Evolutionary conservation across 1,139 yeast species (phyloP).

Genomic region (Pichia sp.): DNA sequence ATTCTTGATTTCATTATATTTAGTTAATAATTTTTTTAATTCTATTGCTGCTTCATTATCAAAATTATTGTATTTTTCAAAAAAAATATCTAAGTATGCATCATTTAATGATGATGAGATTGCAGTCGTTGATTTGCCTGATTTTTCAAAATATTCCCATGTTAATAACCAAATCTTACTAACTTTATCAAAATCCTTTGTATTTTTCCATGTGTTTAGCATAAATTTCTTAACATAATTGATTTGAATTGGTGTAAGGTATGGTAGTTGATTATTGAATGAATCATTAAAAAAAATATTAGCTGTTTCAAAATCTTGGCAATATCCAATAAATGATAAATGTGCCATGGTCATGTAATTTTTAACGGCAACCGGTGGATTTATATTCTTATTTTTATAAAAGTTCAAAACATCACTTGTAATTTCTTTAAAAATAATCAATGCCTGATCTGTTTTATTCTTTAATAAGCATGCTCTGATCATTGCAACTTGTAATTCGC

Average conservation of each 20-base stretch:
- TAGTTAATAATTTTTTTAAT: slow-evolving; percentile 51
- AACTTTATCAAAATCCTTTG: slow-evolving; percentile 53
- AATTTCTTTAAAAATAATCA: slow-evolving; percentile 41
- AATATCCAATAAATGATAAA: slow-evolving; percentile 72
- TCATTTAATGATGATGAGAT: slow-evolving; percentile 63
- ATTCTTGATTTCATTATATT: slow-evolving; percentile 50
- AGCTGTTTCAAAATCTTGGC: slow-evolving; percentile 66
- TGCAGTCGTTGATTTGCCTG: slow-evolving; percentile 53
- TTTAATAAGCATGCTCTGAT: slow-evolving; percentile 49
- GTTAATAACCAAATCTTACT: slow-evolving; percentile 59
- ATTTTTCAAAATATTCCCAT: slow-evolving; percentile 44
- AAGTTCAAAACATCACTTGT: slow-evolving; percentile 31
- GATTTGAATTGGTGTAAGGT: slow-evolving; percentile 63
- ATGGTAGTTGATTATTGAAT: slow-evolving; percentile 58
- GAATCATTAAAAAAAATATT: slow-evolving; percentile 69
- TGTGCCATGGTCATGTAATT: slow-evolving; percentile 59
- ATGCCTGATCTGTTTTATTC: slow-evolving; percentile 43
- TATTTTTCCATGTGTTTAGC: slow-evolving; percentile 51
- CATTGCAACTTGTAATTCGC: slow-evolving; percentile 53
- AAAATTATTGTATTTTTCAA: slow-evolving; percentile 50
- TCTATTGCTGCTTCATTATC: slow-evolving; percentile 49
- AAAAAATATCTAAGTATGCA: slow-evolving; percentile 60
- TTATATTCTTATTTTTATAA: slow-evolving; percentile 13
- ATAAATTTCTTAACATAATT: slow-evolving; percentile 65
- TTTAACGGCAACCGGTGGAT: slow-evolving; percentile 22